Conservation (phyloP, 257 asterid genomes). For the Solanum tarijense region DNA sequence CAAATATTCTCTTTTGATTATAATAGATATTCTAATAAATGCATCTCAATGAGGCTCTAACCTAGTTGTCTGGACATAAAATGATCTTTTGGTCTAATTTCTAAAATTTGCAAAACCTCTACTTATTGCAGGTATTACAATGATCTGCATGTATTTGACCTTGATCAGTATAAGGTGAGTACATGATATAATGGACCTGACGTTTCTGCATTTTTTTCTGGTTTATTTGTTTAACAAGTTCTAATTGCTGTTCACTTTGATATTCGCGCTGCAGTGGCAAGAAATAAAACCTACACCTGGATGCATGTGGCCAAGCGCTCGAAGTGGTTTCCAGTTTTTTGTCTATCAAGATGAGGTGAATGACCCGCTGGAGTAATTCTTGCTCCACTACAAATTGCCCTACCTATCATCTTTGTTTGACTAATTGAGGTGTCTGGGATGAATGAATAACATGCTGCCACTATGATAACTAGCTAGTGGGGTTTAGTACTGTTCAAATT, state of each 20-base stretch:
- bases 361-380: background rate
- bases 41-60: background rate
- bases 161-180: slow-evolving; percentile 84
- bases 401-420: background rate
- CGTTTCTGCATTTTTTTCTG: background rate
- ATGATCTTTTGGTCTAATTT: background rate
- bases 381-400: background rate
- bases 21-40: background rate
- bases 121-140: slow-evolving; percentile 63
- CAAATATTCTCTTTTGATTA: background rate
- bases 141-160: slow-evolving; percentile 88
- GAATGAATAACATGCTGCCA: background rate
- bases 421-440: background rate
- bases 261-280: slow-evolving; percentile 67
- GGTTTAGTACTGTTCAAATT: background rate
- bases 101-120: background rate
- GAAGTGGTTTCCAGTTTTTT: slow-evolving; percentile 91
- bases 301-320: slow-evolving; percentile 93
- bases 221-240: background rate
- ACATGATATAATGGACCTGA: background rate
- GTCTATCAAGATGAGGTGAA: slow-evolving; percentile 89
- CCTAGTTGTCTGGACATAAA: background rate
- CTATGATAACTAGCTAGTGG: background rate
- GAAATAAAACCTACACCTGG: slow-evolving; percentile 92
- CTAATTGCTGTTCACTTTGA: slow-evolving; percentile 1